phyloP scores from a whole-genome alignment of 352 stramenopile genomes.

The Pythium brassicae region DNA sequence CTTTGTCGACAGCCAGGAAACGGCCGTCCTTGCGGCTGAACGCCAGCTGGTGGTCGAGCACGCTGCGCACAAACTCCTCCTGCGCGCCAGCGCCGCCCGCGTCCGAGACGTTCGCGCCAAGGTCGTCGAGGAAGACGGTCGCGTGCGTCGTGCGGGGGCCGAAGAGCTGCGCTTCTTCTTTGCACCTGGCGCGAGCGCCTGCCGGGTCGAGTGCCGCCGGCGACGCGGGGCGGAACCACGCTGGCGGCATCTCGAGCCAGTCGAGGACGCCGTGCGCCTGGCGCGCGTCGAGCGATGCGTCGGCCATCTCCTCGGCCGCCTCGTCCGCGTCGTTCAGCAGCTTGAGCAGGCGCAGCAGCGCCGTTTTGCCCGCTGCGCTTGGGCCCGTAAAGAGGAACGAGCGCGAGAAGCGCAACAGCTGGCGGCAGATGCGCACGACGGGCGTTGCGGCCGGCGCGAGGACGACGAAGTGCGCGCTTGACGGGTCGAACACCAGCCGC shows the following conservation, averaged over 20 bases:
- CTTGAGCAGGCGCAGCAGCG: conserved; percentile 35
- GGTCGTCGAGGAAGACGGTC: conserved; percentile 59
- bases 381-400: conserved; percentile 48
- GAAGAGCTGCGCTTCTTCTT: conserved; percentile 42
- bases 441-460: conserved; percentile 17
- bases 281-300: conserved; percentile 41
- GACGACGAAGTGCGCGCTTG: conserved; percentile 31
- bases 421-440: conserved; percentile 30
- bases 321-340: conserved; percentile 33
- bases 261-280: conserved; percentile 36
- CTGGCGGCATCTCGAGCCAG: conserved; percentile 33
- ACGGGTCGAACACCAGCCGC: conserved; percentile 21
- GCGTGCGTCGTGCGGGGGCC: conserved; percentile 15
- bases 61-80: conserved; percentile 37
- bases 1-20: conserved; percentile 29
- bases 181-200: conserved; percentile 13
- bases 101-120: conserved; percentile 9
- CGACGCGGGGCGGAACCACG: conserved; percentile 32
- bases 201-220: neutral
- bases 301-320: conserved; percentile 32
- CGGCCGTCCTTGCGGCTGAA: conserved; percentile 25
- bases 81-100: conserved; percentile 6
- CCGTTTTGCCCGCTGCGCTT: conserved; percentile 45
- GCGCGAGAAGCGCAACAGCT: conserved; percentile 27
- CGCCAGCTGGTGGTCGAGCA: conserved; percentile 41